These are phyloP conservation scores for Wickerhamomyces ciferrii DNA, from an alignment of 805 yeast species.

Conservation along the genomic window DNA sequence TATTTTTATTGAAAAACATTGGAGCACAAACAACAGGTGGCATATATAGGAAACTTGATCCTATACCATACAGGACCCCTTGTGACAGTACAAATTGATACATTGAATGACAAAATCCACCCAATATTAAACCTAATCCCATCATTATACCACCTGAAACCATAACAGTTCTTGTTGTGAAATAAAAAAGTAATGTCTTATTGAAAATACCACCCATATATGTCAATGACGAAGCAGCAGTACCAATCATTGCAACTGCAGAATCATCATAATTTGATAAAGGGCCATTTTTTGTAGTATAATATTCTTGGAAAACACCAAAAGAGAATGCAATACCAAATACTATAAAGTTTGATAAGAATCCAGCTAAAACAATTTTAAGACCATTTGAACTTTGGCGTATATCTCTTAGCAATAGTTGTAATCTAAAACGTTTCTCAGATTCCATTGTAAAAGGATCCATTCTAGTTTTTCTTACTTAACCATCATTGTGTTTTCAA, in stretches of 20 bases:
- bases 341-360: slow-evolving; percentile 25
- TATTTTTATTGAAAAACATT: slow-evolving; percentile 23
- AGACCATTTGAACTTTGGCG: neutral
- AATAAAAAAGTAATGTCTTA: slow-evolving; percentile 14
- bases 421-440: too few relatives aligned
- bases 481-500: too few relatives aligned
- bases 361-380: slow-evolving; percentile 12
- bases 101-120: slow-evolving; percentile 17
- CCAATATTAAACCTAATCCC: slow-evolving; percentile 25
- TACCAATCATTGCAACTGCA: slow-evolving; percentile 28
- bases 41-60: slow-evolving; percentile 26
- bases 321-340: slow-evolving; percentile 32
- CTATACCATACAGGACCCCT: slow-evolving; percentile 29
- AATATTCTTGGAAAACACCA: slow-evolving; percentile 33
- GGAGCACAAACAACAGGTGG: slow-evolving; percentile 32
- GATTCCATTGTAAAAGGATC: too few relatives aligned
- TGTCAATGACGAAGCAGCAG: slow-evolving; percentile 26
- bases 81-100: slow-evolving; percentile 28
- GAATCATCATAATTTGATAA: slow-evolving; percentile 16
- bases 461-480: too few relatives aligned
- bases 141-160: slow-evolving; percentile 21
- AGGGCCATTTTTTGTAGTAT: slow-evolving; percentile 25
- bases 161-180: slow-evolving; percentile 22
- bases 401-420: too few relatives aligned
- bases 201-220: slow-evolving; percentile 25